Base-by-base conservation (phyloP, 73 alveolate species). In the Blepharisma stoltei region DNA sequence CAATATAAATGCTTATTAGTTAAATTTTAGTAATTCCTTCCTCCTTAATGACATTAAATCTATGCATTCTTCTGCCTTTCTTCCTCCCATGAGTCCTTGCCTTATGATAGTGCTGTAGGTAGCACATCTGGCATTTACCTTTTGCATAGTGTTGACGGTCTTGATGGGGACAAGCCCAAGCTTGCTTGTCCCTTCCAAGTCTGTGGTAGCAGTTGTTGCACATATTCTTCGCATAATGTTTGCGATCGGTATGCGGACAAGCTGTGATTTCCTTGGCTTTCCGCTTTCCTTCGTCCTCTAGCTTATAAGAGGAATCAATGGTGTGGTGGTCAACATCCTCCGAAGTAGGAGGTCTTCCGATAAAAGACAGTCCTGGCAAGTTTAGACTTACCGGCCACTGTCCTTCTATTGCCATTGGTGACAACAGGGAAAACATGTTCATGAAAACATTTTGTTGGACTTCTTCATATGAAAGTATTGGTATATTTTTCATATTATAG, bases 81-180 rank as follows among this genome's bases (percentile, higher is more conserved):
- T 20, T 52, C 23, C 23, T 52, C 18, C 18, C 23, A 2, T 80
- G 8, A 80, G 82, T 32, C 3, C 41, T 32, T 32, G 41, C 41
- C 3, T 32, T 32, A 18, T 52, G 18, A 52, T 52, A 52, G 18
- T 52, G 67, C 18, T 20, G 18, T 4, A 20, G 18, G 21, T 52
- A 52, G 67, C 67, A 52, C 67, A n/a, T n/a, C 4, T 52, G 18
- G 67, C 67, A 52, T 20, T 52, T 52, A n/a, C 67, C 67, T 52
- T 20, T 52, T 4, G 67, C 67, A 52, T 52, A 52, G 21, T 52
- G 18, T 52, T 14, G 25, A n/a, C 67, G 18, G 4, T 52, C 67
- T n/a, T 14, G 18, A 52, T 52, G 67, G 25, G 18, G 25, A 20
- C 67, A 52, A 4, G 21, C 25, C 67, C 67, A 52, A 52, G 67